Percentiles rank a stretch among this genome's conserved stretches.
These are phyloP conservation scores for Colletotrichum cereale DNA, from an alignment of 2,329 filamentous ascomycete genomes.

Conservation along the genomic window DNA sequence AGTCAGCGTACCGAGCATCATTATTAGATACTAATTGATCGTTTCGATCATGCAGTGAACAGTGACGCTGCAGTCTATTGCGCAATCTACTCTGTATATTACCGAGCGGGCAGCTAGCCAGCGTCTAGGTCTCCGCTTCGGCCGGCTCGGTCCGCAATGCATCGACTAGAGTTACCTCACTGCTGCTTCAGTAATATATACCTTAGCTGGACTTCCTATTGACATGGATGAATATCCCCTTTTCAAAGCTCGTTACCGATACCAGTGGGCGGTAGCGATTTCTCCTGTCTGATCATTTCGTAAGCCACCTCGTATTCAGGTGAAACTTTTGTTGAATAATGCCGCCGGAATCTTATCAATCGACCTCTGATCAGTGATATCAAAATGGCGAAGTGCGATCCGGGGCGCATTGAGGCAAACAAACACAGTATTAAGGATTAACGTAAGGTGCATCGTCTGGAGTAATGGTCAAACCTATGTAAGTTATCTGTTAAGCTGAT, in stretches of 20 bases:
- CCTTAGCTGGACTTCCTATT: not conserved
- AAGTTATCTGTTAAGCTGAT: not conserved
- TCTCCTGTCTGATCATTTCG: no score
- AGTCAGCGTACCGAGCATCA: no score
- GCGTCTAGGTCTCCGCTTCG: not conserved
- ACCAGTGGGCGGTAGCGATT: no score
- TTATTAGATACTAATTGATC: not conserved
- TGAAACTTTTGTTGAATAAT: not conserved
- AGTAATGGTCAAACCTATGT: not conserved
- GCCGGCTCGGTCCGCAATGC: not conserved
- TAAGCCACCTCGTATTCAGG: no score
- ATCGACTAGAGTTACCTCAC: not conserved
- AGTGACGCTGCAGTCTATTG: not conserved
- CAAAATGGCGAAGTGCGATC: not conserved
- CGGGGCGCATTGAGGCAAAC: not conserved
- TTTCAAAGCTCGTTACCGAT: no score
- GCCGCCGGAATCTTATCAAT: not conserved
- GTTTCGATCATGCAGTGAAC: not conserved
- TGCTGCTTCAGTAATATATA: not conserved
- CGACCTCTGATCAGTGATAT: not conserved
- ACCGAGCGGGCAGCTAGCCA: not conserved
- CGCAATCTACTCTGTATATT: not conserved
- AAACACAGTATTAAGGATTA: not conserved
- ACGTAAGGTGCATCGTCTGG: not conserved
- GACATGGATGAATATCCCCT: not conserved